Percentiles rank a stretch among this genome's conserved stretches.
These are phyloP conservation scores for Diospyros kaki DNA, from an alignment of 148 eudicot species.

Conservation along the genomic window DNA sequence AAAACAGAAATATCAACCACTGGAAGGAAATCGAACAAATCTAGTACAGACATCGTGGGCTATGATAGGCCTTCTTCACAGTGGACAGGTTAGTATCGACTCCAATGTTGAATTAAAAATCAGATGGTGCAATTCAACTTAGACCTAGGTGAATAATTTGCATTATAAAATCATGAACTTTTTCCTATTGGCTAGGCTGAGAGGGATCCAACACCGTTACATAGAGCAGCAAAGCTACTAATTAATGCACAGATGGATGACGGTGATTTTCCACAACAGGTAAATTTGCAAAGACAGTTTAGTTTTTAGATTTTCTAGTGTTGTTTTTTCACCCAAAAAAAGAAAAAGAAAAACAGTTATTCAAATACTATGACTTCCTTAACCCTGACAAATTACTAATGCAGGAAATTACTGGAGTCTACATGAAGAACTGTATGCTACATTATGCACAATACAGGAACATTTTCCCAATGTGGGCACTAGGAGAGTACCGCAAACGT, in stretches of 20 bases:
- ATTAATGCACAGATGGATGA: constrained; percentile 25
- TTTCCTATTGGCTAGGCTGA: not conserved
- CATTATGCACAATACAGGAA: constrained; percentile 18
- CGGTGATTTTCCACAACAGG: constrained; percentile 32
- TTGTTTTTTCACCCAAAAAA: too few species aligned
- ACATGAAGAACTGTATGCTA: constrained; percentile 10
- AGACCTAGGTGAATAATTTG: too few species aligned
- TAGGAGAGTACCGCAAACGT: constrained; percentile 15
- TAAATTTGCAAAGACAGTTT: not conserved
- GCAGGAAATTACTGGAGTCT: constrained; percentile 15
- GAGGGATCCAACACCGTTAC: constrained; percentile 22
- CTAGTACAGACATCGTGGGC: constrained; percentile 43
- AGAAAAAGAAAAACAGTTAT: too few species aligned
- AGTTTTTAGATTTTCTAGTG: too few species aligned
- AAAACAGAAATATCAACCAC: constrained; percentile 25
- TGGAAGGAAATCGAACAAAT: constrained; percentile 28
- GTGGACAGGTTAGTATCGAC: constrained; percentile 24
- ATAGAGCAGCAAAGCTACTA: constrained; percentile 21
- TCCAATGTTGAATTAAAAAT: not conserved
- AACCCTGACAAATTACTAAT: too few species aligned
- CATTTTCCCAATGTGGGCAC: constrained; percentile 24
- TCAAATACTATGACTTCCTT: too few species aligned
- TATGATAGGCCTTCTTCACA: constrained; percentile 32
- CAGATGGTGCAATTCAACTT: too few species aligned
- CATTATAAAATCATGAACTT: not conserved